Evolutionary conservation across 2,329 filamentous ascomycete species (phyloP).

Genomic region (Pseudofabraea citricarpa): DNA sequence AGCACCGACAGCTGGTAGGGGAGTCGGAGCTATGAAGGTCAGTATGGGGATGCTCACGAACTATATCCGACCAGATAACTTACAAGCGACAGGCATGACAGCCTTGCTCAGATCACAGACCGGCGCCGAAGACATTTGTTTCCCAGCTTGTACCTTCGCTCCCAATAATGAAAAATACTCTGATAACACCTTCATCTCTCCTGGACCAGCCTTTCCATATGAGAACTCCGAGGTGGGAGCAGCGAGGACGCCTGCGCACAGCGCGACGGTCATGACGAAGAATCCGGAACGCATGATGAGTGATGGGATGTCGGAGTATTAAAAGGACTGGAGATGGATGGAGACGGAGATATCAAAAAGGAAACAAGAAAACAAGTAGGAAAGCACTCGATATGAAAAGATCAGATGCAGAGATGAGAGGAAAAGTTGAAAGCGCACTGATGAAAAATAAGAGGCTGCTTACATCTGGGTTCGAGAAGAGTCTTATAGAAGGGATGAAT

Average conservation of each 20-base stretch:
- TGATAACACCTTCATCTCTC: slow-evolving; percentile 38
- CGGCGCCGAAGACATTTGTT: slow-evolving; percentile 35
- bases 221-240: slow-evolving; percentile 22
- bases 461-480: slow-evolving; percentile 11
- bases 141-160: slow-evolving; percentile 45
- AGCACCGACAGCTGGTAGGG: slow-evolving; percentile 54
- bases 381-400: slow-evolving; percentile 7
- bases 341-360: slow-evolving; percentile 6
- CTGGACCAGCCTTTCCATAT: slow-evolving; percentile 14
- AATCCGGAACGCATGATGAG: slow-evolving; percentile 44
- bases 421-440: slow-evolving; percentile 5
- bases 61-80: no score
- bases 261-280: slow-evolving; percentile 37
- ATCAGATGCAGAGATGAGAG: background rate
- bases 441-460: slow-evolving; percentile 10
- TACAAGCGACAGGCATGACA: slow-evolving; percentile 40
- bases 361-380: slow-evolving; percentile 7
- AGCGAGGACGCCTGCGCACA: slow-evolving; percentile 39
- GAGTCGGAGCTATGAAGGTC: slow-evolving; percentile 42
- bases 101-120: slow-evolving; percentile 51
- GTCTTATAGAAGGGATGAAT: slow-evolving; percentile 17
- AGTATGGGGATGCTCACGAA: slow-evolving; percentile 31
- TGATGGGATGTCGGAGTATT: background rate
- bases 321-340: slow-evolving; percentile 1
- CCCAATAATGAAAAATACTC: slow-evolving; percentile 59